Evolutionary conservation across 257 asterid species (phyloP).

Genomic region (Paulownia fortunei): DNA sequence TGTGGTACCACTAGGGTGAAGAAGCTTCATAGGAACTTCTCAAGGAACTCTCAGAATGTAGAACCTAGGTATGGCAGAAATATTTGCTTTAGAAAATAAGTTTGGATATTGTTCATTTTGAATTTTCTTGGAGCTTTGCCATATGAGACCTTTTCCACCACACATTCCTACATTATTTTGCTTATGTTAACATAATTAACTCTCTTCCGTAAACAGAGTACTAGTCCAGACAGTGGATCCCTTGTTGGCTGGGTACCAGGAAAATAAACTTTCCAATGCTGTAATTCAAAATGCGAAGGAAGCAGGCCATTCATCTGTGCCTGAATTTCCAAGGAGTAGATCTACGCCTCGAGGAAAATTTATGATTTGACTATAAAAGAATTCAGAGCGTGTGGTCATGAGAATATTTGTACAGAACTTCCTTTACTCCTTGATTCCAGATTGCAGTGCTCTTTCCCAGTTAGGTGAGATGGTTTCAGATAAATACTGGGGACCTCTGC

Average conservation of each 20-base stretch:
- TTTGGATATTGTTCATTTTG: background rate
- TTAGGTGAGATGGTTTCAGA: slow-evolving; percentile 14
- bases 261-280: slow-evolving; percentile 45
- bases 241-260: slow-evolving; percentile 45
- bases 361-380: slow-evolving; percentile 45
- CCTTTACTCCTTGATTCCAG: slow-evolving; percentile 28
- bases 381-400: slow-evolving; percentile 31
- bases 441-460: slow-evolving; percentile 32
- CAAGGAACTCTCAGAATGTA: slow-evolving; percentile 75
- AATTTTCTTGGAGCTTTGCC: background rate
- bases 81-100: background rate
- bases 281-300: slow-evolving; percentile 50
- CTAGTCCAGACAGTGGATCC: slow-evolving; percentile 46
- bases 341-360: slow-evolving; percentile 90
- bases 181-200: slow-evolving; percentile 13
- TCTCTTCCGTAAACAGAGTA: slow-evolving; percentile 51
- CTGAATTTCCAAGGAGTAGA: slow-evolving; percentile 66
- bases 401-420: slow-evolving; percentile 39
- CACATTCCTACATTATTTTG: background rate
- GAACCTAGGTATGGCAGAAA: slow-evolving; percentile 66
- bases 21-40: slow-evolving; percentile 56
- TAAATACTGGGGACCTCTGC: slow-evolving; percentile 10
- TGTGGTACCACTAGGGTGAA: slow-evolving; percentile 45
- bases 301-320: slow-evolving; percentile 46
- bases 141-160: background rate